Evolutionary conservation across 1,139 yeast genomes (phyloP).

Genomic region (Scheffersomyces quercinus): DNA sequence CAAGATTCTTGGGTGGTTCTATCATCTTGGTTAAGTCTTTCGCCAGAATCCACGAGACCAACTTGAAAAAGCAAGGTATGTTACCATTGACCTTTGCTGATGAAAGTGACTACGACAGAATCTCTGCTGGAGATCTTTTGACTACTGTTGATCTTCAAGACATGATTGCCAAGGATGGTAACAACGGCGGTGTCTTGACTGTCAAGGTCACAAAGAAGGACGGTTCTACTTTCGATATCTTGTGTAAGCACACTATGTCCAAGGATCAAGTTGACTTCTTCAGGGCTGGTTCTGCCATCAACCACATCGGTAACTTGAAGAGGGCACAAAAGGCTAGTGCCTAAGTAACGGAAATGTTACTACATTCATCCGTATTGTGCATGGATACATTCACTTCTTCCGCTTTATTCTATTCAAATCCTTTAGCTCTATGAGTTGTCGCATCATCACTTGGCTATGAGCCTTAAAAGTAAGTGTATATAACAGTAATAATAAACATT

Average conservation of each 20-base stretch:
- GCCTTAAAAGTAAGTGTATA: too few relatives aligned
- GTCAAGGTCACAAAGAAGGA: conserved; percentile 73
- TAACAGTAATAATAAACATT: too few relatives aligned
- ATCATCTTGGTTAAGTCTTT: conserved; percentile 90
- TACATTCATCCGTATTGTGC: too few relatives aligned
- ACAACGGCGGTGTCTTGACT: conserved; percentile 79
- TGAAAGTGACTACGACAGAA: conserved; percentile 82
- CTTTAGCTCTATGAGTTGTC: too few relatives aligned
- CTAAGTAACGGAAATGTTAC: too few relatives aligned
- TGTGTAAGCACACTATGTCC: conserved; percentile 93
- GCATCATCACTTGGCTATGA: too few relatives aligned
- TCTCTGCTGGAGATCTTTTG: conserved; percentile 74
- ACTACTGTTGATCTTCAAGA: conserved; percentile 78
- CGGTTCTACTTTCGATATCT: conserved; percentile 70
- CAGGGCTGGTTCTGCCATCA: conserved; percentile 96
- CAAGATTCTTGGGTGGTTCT: conserved; percentile 89
- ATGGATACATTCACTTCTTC: too few relatives aligned
- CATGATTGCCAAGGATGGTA: conserved; percentile 76
- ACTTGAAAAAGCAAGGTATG: conserved; percentile 80
- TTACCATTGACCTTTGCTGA: conserved; percentile 89
- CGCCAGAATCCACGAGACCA: conserved; percentile 79
- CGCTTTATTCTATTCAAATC: too few relatives aligned
- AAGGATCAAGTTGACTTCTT: conserved; percentile 93
- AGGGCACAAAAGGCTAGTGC: conserved; percentile 20
- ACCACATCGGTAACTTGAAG: conserved; percentile 75